These are phyloP conservation scores for Backusella westeae DNA, from an alignment of 192 early-diverging fungal species.

Conservation along the genomic window DNA sequence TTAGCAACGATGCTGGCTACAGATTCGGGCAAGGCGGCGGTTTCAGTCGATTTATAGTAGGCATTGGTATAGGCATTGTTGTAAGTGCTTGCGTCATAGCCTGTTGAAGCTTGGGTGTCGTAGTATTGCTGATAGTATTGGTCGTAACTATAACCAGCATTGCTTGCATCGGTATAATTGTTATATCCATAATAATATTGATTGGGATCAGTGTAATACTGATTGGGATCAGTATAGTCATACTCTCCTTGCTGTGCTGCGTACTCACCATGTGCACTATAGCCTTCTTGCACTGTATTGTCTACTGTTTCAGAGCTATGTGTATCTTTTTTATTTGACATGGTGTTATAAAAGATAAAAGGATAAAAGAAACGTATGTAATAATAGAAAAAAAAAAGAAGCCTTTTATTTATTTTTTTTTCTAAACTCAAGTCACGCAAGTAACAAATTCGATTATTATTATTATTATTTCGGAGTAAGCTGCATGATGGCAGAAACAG, in stretches of 20 bases:
- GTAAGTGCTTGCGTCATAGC: background rate
- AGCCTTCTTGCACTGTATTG: background rate
- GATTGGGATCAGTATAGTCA: slow-evolving; percentile 14
- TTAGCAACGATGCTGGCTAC: background rate
- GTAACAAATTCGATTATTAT: background rate
- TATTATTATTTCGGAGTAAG: slow-evolving; percentile 12
- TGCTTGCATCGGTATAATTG: background rate
- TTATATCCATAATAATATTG: slow-evolving; percentile 13
- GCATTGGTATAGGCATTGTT: background rate
- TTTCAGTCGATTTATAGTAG: background rate
- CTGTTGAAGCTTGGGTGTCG: background rate
- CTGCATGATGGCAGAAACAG: slow-evolving; percentile 21
- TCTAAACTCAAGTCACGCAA: background rate
- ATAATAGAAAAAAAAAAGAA: background rate
- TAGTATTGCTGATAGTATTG: slow-evolving; percentile 5
- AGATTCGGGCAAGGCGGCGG: background rate
- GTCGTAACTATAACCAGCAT: background rate
- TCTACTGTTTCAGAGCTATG: background rate
- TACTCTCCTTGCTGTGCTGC: slow-evolving; percentile 8
- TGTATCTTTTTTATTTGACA: slow-evolving; percentile 5
- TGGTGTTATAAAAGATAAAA: background rate
- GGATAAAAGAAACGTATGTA: background rate
- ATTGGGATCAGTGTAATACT: slow-evolving; percentile 15
- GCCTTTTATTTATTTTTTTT: background rate
- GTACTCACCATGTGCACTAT: background rate